Conservation (phyloP, 768 basidiomycete genomes). For the Macrocybe gigantea region DNA sequence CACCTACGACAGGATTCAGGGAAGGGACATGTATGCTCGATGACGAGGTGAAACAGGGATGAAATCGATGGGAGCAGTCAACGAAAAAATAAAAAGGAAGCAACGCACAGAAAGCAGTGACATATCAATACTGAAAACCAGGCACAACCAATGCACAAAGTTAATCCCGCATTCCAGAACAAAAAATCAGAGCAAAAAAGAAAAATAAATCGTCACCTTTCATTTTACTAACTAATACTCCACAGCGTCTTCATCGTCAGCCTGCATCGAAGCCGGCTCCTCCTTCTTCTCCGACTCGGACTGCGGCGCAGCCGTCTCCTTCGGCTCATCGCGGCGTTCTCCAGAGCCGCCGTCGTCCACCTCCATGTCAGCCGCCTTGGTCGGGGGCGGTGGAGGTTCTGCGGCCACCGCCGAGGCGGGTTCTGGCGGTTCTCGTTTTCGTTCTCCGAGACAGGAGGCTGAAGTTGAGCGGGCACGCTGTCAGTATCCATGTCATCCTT, state of each 20-base stretch:
- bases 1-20: too few relatives aligned
- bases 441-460: neutral
- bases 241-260: slow-evolving; percentile 77
- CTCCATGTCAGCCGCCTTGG: slow-evolving; percentile 29
- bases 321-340: slow-evolving; percentile 23
- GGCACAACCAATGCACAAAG: neutral
- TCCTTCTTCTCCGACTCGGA: slow-evolving; percentile 45
- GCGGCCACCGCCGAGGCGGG: neutral
- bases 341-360: slow-evolving; percentile 26
- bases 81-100: slow-evolving; percentile 12
- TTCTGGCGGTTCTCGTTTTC: slow-evolving; percentile 10
- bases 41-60: neutral
- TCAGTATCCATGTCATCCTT: slow-evolving; percentile 35
- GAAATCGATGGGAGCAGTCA: neutral
- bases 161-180: neutral
- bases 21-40: too few relatives aligned
- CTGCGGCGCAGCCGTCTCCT: slow-evolving; percentile 20
- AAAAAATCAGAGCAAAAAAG: neutral
- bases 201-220: slow-evolving; percentile 7
- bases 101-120: slow-evolving; percentile 23
- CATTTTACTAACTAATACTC: slow-evolving; percentile 51
- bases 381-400: neutral
- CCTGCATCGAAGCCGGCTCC: slow-evolving; percentile 46
- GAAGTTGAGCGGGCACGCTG: neutral
- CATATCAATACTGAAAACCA: slow-evolving; percentile 8